Conservation (phyloP, 129 eudicot species). For the Lactuca sativa region DNA sequence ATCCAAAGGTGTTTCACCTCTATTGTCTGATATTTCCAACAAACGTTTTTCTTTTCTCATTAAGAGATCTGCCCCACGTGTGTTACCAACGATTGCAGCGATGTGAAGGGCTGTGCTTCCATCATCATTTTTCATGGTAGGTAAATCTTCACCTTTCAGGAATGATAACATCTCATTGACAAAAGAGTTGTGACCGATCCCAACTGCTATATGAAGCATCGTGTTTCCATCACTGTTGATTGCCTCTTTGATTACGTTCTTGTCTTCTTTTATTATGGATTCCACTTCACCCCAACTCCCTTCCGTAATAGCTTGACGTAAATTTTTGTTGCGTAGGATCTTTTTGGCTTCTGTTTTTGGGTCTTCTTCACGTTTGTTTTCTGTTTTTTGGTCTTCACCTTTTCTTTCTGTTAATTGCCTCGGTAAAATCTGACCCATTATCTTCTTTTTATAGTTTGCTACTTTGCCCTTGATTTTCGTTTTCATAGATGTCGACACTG, state of each 20-base stretch:
- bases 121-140: not conserved
- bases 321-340: not conserved
- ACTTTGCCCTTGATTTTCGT: no score
- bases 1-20: not conserved
- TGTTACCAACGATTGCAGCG: conserved; percentile 13
- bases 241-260: not conserved
- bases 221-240: not conserved
- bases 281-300: not conserved
- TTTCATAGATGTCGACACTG: no score
- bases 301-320: not conserved
- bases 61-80: not conserved
- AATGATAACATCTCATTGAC: not conserved
- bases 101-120: conserved; percentile 13
- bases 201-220: conserved; percentile 17
- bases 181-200: not conserved
- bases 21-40: not conserved
- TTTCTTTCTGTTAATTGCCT: not conserved
- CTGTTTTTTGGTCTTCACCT: not conserved
- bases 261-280: not conserved
- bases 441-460: no score
- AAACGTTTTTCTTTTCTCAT: not conserved
- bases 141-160: not conserved
- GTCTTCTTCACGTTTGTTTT: no score
- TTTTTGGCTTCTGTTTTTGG: not conserved
- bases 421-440: no score